phyloP scores from a whole-genome alignment of 495 filamentous ascomycete species.

The Penicillium coffeae region DNA sequence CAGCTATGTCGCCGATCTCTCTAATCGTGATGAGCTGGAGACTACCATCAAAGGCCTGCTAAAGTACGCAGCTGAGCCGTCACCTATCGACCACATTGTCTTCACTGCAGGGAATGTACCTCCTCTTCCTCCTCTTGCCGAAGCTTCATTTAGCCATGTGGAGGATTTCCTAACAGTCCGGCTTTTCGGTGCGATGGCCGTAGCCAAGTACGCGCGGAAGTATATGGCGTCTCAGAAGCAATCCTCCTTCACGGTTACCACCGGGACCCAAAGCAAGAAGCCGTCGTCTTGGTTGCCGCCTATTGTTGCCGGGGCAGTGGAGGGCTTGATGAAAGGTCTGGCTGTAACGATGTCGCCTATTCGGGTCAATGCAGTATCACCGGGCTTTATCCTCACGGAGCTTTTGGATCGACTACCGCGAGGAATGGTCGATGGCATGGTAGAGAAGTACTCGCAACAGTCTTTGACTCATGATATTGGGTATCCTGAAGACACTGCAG shows the following conservation, averaged over 20 bases:
- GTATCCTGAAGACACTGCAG: constrained; percentile 53
- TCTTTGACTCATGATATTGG: constrained; percentile 46
- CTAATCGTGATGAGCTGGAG: constrained; percentile 35
- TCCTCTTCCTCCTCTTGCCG: constrained; percentile 25
- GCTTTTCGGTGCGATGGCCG: constrained; percentile 45
- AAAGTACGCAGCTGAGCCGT: constrained; percentile 18
- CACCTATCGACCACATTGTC: constrained; percentile 56
- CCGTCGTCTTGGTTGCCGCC: constrained; percentile 42
- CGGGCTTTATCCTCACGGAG: constrained; percentile 54
- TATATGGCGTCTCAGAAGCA: constrained; percentile 37
- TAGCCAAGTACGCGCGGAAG: constrained; percentile 47
- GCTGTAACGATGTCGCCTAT: constrained; percentile 57
- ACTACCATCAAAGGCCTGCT: constrained; percentile 46
- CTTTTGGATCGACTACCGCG: constrained; percentile 33
- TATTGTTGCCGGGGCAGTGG: constrained; percentile 31
- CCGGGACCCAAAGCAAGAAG: constrained; percentile 42
- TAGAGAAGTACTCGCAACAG: constrained; percentile 21
- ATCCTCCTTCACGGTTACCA: constrained; percentile 54
- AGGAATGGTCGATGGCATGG: constrained; percentile 18
- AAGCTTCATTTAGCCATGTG: constrained; percentile 37
- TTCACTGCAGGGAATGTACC: constrained; percentile 55
- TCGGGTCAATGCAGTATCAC: constrained; percentile 56
- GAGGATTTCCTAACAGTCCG: constrained; percentile 43
- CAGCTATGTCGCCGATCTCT: constrained; percentile 50
- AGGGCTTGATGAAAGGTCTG: constrained; percentile 46